Evolutionary conservation across 495 filamentous ascomycete species (phyloP), one percentile per base, ranked within the genome.

Genomic region (Recurvomyces mirabilis): DNA sequence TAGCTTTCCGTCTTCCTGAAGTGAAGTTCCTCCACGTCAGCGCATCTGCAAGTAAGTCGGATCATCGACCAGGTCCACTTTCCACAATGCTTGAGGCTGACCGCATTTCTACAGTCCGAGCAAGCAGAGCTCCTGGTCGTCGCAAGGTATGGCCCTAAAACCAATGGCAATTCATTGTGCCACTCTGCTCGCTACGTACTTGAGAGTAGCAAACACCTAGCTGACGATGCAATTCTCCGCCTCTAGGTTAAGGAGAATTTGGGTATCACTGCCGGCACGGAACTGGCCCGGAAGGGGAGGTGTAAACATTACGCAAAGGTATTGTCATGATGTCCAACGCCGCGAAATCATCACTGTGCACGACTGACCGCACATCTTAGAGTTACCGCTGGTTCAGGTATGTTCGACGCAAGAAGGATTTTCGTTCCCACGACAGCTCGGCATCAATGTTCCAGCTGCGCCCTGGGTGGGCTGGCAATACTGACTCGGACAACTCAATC

Each of bases 321-420:
- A 22, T 19, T 11, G 10, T 39, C 6, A 39, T 20, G 6, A 39
- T 39, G 9, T 39, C 13, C 11, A 5, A 39, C 37, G 37, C 10
- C n/a, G n/a, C n/a, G n/a, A n/a, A n/a, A n/a, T n/a, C n/a, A 30
- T 30, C 28, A 30, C 28, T 30, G 28, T n/a, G n/a, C n/a, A n/a
- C n/a, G n/a, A n/a, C n/a, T n/a, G n/a, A n/a, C n/a, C n/a, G n/a
- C n/a, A n/a, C 40, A 43, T 37, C 14, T 41, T 6, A 38, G 26
- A 40, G 35, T 42, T 84, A 82, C 57, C 74, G 87, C 11, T 93
- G 87, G 87, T 93, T 94, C 60, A 66, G 84, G 49, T 88, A 59
- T 29, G 26, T 29, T 7, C 26, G 26, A 29, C n/a, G 26, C 26
- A 34, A 41, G 33, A 37, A 9, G 17, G 10, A 9, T 11, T 18